Evolutionary conservation across 208 protist species (phyloP), one percentile per base, ranked within the genome.

Genomic region (Strigomonas culicis): DNA sequence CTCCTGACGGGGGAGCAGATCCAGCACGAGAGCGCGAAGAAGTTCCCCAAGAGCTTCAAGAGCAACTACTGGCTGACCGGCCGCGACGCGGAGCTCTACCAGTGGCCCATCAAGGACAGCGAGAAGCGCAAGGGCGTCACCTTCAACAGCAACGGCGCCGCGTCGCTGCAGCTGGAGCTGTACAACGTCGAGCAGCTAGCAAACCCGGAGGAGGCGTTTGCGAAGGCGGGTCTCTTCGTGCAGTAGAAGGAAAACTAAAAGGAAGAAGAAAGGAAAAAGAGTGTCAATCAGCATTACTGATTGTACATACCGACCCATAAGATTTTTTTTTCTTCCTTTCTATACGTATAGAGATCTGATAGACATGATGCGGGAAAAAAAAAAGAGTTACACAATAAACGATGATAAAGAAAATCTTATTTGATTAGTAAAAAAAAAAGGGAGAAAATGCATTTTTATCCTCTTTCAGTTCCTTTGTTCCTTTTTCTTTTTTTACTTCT

Each of bases 11-110:
- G 85, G 4, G 85, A 95, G 75, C 85, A 85, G 22, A 91, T 95
- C 58, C 68, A 77, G 65, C 68, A 79, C 39, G 88, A 92, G 43
- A 79, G 55, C 47, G 68, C 81, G 31, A 88, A 88, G 68, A 90
- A 88, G 63, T 83, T 90, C 50, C 85, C 86, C 11, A 79, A 82
- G 67, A 72, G 60, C 17, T 92, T 88, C 63, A 75, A 74, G 60
- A 92, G 84, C 70, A 92, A 95, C 71, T 92, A 88, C 81, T 95
- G 88, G 88, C 75, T 95, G 21, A 92, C 85, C 43, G 85, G 84
- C 36, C 80, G 84, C 46, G 88, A 95, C 44, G 88, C 88, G 24
- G 81, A 92, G 71, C 65, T 94, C 11, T 94, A 94, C 70, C 88
- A 94, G 72, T 94, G 84, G 84, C 74, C 78, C 41, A 89, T 92